Percentiles rank a stretch among this genome's conserved stretches.
These are phyloP conservation scores for Monosporozyma yasuniensis DNA, from an alignment of 805 yeast genomes.

Conservation along the genomic window DNA sequence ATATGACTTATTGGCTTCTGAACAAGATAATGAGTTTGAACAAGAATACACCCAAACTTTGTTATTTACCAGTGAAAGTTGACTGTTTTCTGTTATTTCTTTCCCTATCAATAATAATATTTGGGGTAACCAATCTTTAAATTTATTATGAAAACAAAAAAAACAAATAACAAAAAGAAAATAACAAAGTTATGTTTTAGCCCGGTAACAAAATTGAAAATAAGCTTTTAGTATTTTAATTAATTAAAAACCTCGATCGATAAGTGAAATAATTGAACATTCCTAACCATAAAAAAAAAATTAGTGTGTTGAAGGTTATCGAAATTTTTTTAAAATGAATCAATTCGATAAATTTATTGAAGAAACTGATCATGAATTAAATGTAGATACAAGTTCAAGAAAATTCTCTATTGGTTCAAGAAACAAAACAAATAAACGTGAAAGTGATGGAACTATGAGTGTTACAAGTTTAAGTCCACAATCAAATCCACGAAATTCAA, in stretches of 20 bases:
- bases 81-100: background rate
- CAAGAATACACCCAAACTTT: background rate
- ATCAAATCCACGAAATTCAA: background rate
- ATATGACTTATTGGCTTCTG: too few species aligned
- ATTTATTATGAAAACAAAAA: too few species aligned
- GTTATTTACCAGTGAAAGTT: background rate
- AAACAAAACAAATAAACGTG: background rate
- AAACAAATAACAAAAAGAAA: too few species aligned
- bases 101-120: too few species aligned
- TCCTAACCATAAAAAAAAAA: background rate
- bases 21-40: background rate
- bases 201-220: background rate
- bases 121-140: background rate
- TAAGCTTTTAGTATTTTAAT: background rate
- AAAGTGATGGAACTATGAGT: background rate
- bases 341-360: slow-evolving; percentile 33
- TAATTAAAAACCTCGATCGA: too few species aligned
- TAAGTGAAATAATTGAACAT: too few species aligned
- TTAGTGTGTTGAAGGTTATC: too few species aligned
- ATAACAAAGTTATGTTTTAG: background rate
- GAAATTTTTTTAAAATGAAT: too few species aligned
- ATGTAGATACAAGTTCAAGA: slow-evolving; percentile 32
- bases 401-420: slow-evolving; percentile 6
- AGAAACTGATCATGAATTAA: slow-evolving; percentile 27
- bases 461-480: background rate